Conservation (phyloP, 805 yeast genomes). For the Lachancea meyersii region DNA sequence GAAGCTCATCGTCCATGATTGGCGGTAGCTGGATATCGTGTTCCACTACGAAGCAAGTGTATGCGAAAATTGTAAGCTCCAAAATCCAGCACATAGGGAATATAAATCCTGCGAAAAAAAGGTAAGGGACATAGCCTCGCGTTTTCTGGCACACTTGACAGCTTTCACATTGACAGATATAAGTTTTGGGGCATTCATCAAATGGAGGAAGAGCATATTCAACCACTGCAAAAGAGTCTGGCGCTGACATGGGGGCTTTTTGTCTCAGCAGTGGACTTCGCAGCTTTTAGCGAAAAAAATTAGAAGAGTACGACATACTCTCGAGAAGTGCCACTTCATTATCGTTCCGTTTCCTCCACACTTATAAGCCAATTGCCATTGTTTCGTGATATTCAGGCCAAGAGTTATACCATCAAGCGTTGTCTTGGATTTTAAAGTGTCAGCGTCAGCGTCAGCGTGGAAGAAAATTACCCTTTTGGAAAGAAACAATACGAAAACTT, state of each 20-base stretch:
- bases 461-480: neutral
- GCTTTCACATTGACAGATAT: slow-evolving; percentile 23
- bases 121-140: slow-evolving; percentile 8
- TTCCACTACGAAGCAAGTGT: slow-evolving; percentile 18
- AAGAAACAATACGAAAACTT: neutral
- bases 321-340: too few species aligned
- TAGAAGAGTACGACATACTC: neutral
- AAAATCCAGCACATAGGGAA: slow-evolving; percentile 22
- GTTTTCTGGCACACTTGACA: slow-evolving; percentile 12
- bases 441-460: neutral
- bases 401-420: neutral
- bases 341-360: too few species aligned
- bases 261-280: neutral
- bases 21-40: slow-evolving; percentile 21
- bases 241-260: slow-evolving; percentile 1
- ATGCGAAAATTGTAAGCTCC: slow-evolving; percentile 15
- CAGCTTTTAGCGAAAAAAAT: neutral
- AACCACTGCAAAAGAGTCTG: slow-evolving; percentile 1
- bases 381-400: neutral
- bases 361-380: too few species aligned
- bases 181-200: slow-evolving; percentile 12
- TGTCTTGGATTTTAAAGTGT: neutral
- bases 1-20: slow-evolving; percentile 23
- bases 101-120: slow-evolving; percentile 22
- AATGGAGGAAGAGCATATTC: slow-evolving; percentile 7